Evolutionary conservation across 768 basidiomycete genomes (phyloP).

Genomic region (Agrocybe praecox): DNA sequence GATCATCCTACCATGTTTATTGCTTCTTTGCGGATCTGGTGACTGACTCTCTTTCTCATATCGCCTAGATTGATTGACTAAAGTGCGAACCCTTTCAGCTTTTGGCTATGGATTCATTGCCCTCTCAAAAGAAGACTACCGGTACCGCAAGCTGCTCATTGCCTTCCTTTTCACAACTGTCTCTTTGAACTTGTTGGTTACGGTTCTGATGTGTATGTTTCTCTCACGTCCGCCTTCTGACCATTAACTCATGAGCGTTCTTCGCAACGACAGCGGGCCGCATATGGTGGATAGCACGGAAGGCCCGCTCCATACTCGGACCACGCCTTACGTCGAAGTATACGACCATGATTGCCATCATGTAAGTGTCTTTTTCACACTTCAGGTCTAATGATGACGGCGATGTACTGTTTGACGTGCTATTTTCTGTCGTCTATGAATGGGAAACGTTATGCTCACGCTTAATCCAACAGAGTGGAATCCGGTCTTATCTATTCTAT

Average conservation of each 20-base stretch:
- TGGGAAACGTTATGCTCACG: conserved; percentile 11
- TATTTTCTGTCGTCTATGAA: conserved; percentile 1
- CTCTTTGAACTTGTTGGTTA: conserved; percentile 29
- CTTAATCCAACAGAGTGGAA: conserved; percentile 28
- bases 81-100: conserved; percentile 11
- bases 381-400: neutral
- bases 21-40: conserved; percentile 29
- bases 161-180: conserved; percentile 31
- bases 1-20: conserved; percentile 25
- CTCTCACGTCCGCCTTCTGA: conserved; percentile 14
- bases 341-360: conserved; percentile 27
- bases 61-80: conserved; percentile 1
- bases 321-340: conserved; percentile 24
- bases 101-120: conserved; percentile 29
- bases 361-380: conserved; percentile 20
- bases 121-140: conserved; percentile 28
- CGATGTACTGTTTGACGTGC: neutral
- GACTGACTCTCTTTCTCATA: conserved; percentile 7
- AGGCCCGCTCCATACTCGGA: conserved; percentile 24
- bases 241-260: conserved; percentile 5
- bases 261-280: conserved; percentile 23
- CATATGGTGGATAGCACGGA: conserved; percentile 33
- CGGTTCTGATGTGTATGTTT: conserved; percentile 28
- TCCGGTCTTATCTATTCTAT: conserved; percentile 32
- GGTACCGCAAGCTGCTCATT: conserved; percentile 26